A percentile compares a stretch with the other conserved stretches of the same genome.
Conservation (phyloP, 352 stramenopile genomes). For the Globisporangium iwayamae region DNA sequence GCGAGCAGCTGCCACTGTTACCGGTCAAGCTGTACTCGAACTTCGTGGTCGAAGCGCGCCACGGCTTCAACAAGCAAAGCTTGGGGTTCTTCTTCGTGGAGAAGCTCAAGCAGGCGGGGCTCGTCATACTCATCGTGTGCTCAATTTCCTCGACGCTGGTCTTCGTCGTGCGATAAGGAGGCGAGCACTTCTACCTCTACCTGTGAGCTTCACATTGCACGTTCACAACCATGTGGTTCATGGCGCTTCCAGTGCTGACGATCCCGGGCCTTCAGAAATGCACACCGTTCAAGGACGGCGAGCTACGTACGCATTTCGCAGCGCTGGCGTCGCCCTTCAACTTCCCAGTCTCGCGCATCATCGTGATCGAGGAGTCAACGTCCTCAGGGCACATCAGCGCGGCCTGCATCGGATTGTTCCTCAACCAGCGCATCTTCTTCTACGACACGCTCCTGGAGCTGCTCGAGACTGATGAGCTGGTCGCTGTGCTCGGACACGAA, state of each 20-base stretch:
- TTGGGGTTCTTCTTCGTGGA: slow-evolving; percentile 93
- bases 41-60: slow-evolving; percentile 94
- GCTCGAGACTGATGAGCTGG: background rate
- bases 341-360: slow-evolving; percentile 70
- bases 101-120: slow-evolving; percentile 90
- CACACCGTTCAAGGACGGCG: slow-evolving; percentile 76
- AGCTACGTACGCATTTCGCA: slow-evolving; percentile 91
- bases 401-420: background rate
- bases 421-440: background rate
- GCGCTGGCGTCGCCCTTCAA: slow-evolving; percentile 83
- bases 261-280: slow-evolving; percentile 98
- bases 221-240: slow-evolving; percentile 94
- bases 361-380: background rate
- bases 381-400: background rate
- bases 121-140: slow-evolving; percentile 81
- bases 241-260: slow-evolving; percentile 94
- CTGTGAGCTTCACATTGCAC: slow-evolving; percentile 93
- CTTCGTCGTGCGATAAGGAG: slow-evolving; percentile 67
- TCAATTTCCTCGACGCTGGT: slow-evolving; percentile 58
- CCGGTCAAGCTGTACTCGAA: slow-evolving; percentile 88
- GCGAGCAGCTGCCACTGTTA: slow-evolving; percentile 48
- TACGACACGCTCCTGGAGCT: slow-evolving; percentile 1
- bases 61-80: slow-evolving; percentile 98
- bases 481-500: background rate
- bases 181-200: slow-evolving; percentile 85